These are phyloP conservation scores for Blastocystis sp. DNA, from an alignment of 352 stramenopile genomes.

Conservation along the genomic window DNA sequence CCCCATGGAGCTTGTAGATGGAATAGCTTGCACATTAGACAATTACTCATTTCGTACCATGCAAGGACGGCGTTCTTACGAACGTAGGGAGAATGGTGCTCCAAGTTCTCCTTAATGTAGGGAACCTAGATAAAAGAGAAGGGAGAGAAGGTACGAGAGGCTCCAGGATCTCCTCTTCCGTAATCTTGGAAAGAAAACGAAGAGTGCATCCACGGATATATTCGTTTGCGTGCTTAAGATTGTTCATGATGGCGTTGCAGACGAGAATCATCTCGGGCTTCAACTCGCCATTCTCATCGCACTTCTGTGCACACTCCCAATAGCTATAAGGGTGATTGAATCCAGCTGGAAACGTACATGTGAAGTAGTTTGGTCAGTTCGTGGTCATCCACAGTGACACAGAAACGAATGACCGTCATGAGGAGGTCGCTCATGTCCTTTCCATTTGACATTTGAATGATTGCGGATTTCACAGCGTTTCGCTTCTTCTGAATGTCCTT, in stretches of 20 bases:
- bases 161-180: slow-evolving; percentile 88
- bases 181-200: slow-evolving; percentile 96
- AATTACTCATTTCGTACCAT: neutral
- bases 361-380: slow-evolving; percentile 98
- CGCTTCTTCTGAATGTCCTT: slow-evolving; percentile 71
- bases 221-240: slow-evolving; percentile 98
- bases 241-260: slow-evolving; percentile 96
- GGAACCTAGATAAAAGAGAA: slow-evolving; percentile 58
- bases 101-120: slow-evolving; percentile 84
- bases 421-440: slow-evolving; percentile 92
- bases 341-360: slow-evolving; percentile 78
- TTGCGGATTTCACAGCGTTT: slow-evolving; percentile 89
- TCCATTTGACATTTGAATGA: slow-evolving; percentile 90
- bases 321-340: slow-evolving; percentile 4
- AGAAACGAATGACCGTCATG: slow-evolving; percentile 99
- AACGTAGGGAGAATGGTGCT: slow-evolving; percentile 95
- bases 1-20: slow-evolving; percentile 86
- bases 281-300: slow-evolving; percentile 75
- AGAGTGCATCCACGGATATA: slow-evolving; percentile 97
- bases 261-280: slow-evolving; percentile 98
- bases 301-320: slow-evolving; percentile 61
- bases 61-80: slow-evolving; percentile 84
- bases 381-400: slow-evolving; percentile 95
- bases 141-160: slow-evolving; percentile 63
- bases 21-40: slow-evolving; percentile 84